Evolutionary conservation across 208 protist genomes (phyloP).

Genomic region (Acanthamoeba triangularis): DNA sequence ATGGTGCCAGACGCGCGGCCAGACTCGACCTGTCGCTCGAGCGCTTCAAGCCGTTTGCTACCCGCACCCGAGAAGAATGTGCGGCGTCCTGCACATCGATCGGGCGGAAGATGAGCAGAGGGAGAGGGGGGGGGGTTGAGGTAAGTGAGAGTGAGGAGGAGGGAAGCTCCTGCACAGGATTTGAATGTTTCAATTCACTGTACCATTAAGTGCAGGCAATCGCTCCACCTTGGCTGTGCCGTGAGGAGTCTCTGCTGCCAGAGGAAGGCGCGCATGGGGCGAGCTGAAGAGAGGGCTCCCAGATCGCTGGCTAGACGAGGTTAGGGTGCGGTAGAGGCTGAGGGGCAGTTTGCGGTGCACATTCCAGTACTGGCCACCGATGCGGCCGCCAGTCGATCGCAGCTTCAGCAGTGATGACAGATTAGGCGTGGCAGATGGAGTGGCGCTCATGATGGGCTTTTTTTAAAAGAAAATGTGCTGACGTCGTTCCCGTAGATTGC

Average conservation of each 20-base stretch:
- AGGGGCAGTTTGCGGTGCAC: background rate
- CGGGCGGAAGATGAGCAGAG: too few species aligned
- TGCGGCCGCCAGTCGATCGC: background rate
- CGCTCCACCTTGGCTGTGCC: too few species aligned
- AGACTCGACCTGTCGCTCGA: constrained; percentile 26
- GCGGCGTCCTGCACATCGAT: background rate
- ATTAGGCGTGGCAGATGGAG: background rate
- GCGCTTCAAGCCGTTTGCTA: background rate
- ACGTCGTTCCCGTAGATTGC: background rate
- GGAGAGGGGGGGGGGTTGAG: too few species aligned
- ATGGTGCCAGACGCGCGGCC: constrained; percentile 1
- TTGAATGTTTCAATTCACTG: too few species aligned
- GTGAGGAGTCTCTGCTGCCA: too few species aligned
- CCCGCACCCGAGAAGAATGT: background rate
- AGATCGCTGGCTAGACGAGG: background rate
- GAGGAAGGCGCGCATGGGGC: background rate
- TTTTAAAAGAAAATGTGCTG: background rate
- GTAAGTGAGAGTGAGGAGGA: too few species aligned
- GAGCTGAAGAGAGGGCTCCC: background rate
- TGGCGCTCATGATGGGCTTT: background rate
- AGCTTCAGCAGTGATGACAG: background rate
- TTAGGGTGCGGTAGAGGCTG: background rate
- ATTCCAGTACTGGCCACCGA: constrained; percentile 42
- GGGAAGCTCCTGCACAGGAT: too few species aligned
- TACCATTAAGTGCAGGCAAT: too few species aligned